Evolutionary conservation across 2,329 filamentous ascomycete genomes (phyloP).

Genomic region (Fusarium heterosporum): DNA sequence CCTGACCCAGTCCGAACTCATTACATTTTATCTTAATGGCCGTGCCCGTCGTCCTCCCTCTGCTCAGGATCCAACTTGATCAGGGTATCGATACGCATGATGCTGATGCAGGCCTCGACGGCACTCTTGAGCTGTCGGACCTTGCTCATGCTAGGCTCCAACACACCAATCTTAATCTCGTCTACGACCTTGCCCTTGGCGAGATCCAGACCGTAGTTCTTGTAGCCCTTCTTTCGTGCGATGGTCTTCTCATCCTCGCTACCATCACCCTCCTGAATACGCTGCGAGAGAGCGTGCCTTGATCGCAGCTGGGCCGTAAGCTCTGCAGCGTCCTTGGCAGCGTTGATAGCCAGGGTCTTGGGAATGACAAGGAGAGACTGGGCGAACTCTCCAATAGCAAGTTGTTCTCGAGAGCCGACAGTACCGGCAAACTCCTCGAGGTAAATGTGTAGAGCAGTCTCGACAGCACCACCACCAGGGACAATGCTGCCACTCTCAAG

Average conservation of each 20-base stretch:
- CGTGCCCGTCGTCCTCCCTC: constrained; percentile 84
- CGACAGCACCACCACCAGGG: constrained; percentile 93
- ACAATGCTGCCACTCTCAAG: constrained; percentile 97
- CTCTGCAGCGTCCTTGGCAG: constrained; percentile 95
- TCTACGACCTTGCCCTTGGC: constrained; percentile 90
- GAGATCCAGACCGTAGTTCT: constrained; percentile 97
- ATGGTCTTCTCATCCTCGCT: constrained; percentile 89
- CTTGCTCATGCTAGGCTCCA: constrained; percentile 99
- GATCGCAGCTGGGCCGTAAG: constrained; percentile 95
- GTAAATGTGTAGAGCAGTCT: constrained; percentile 99
- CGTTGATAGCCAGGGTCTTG: constrained; percentile 96
- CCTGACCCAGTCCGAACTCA: constrained; percentile 42
- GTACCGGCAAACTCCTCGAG: constrained; percentile 98
- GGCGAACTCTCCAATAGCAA: constrained; percentile 97
- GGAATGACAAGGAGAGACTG: constrained; percentile 94
- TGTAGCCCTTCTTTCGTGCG: constrained; percentile 95
- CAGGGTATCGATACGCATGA: constrained; percentile 99
- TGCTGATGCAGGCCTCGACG: constrained; percentile 97
- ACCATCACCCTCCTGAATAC: constrained; percentile 85
- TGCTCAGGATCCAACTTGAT: constrained; percentile 94
- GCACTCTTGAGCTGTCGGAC: constrained; percentile 98
- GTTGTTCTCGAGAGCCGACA: constrained; percentile 94
- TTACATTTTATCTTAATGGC: constrained; percentile 67
- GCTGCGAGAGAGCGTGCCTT: constrained; percentile 92
- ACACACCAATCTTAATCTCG: constrained; percentile 91